These are phyloP conservation scores for Suillus subluteus DNA, from an alignment of 768 basidiomycete genomes.

Conservation along the genomic window DNA sequence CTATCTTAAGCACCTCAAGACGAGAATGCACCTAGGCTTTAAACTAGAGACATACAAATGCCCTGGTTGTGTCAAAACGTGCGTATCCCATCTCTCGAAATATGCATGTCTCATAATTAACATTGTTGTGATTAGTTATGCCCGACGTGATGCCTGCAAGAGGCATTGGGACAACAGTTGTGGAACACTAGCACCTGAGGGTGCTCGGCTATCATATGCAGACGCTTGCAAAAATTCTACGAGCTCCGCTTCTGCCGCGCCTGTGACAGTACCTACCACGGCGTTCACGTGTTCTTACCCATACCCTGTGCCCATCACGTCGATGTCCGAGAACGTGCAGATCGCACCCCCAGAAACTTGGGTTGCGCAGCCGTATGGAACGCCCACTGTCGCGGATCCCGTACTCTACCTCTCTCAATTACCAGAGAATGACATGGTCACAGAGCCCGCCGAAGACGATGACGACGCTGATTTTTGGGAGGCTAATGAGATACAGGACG, in stretches of 20 bases:
- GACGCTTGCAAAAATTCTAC: too few species aligned
- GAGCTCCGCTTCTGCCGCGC: background rate
- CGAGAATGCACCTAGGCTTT: background rate
- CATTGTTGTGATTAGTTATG: background rate
- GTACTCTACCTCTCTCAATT: too few species aligned
- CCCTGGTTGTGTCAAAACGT: background rate
- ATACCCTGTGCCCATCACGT: background rate
- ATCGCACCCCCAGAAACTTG: background rate
- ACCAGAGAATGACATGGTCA: background rate
- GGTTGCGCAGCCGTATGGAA: background rate
- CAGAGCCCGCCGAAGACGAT: background rate
- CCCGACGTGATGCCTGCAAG: background rate
- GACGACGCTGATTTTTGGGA: background rate
- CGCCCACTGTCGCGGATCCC: background rate
- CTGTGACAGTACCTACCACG: background rate
- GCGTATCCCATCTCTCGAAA: background rate
- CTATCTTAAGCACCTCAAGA: background rate
- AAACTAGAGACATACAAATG: background rate
- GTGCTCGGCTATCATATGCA: too few species aligned
- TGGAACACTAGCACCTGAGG: background rate
- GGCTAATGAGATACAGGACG: background rate
- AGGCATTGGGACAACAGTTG: background rate
- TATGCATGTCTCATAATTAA: background rate
- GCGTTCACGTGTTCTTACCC: background rate
- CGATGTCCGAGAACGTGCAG: background rate